Conservation (phyloP, 148 eudicot genomes). For the Hydrangea macrophylla region DNA sequence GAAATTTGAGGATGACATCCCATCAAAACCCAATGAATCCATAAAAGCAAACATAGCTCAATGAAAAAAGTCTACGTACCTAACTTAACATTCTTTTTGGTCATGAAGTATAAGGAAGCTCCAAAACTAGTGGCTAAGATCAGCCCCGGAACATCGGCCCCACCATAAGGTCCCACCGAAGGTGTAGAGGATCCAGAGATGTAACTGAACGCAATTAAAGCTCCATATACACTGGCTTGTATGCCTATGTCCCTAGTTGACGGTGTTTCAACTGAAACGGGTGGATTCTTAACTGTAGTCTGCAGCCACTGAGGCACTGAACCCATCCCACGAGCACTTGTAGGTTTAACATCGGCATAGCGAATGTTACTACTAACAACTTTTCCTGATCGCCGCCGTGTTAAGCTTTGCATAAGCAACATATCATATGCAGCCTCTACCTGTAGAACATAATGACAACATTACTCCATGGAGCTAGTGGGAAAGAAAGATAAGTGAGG, state of each 20-base stretch:
- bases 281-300: constrained; percentile 49
- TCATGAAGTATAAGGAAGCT: constrained; percentile 93
- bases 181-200: constrained; percentile 67
- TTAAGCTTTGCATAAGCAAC: constrained; percentile 94
- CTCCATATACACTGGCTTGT: constrained; percentile 95
- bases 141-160: constrained; percentile 93
- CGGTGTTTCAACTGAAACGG: constrained; percentile 64
- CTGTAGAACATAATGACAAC: constrained; percentile 32
- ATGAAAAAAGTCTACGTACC: constrained; percentile 46
- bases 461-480: constrained; percentile 13
- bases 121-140: constrained; percentile 91
- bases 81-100: constrained; percentile 77
- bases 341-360: constrained; percentile 92
- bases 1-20: no score
- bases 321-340: constrained; percentile 44
- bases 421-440: constrained; percentile 99
- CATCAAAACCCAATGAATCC: no score
- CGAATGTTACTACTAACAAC: constrained; percentile 78
- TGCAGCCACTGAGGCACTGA: constrained; percentile 89
- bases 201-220: constrained; percentile 74
- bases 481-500: background rate
- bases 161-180: constrained; percentile 51
- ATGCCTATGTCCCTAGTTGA: constrained; percentile 62
- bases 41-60: background rate
- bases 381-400: constrained; percentile 91